Base-by-base conservation (phyloP, 208 protist species). In the Phytomonas sp. region DNA sequence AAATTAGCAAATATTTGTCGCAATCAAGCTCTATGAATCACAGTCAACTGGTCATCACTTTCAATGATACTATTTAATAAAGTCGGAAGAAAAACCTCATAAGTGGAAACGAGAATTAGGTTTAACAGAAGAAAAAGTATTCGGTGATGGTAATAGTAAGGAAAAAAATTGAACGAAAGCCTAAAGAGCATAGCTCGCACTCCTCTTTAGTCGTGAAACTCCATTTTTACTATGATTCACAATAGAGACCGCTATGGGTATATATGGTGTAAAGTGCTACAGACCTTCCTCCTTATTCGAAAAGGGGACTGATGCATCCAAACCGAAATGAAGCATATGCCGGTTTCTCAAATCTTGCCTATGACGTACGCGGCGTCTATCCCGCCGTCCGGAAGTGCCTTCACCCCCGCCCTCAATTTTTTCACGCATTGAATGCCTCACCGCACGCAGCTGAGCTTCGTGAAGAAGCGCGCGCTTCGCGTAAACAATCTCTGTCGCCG, bases 321-420 rank as follows among this genome's bases (percentile, higher is more conserved):
- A 66, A 1, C 90, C 90, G 66, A 85, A 95, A 72, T 93, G 86
- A 6, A 93, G 36, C 63, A 95, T 76, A 67, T 95, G 90, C n/a
- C 75, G 75, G 73, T 95, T 95, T 31, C 83, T 72, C 36, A 94
- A 60, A 19, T 84, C 23, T 36, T 69, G 10, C 33, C n/a, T 26
- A 16, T 30, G 34, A 11, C 34, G 34, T 8, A 37, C 8, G 34
- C 34, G 34, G 34, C 34, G 34, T 8, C 34, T 37, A 37, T 37
- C 33, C 59, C 36, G 23, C 59, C 62, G 31, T 66, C 33, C 56
- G 66, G 31, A 64, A 66, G 42, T 37, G 71, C 65, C 26, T 74
- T 68, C 29, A 71, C 66, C 29, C 75, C 73, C 31, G 64, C 72
- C 49, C 74, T 70, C 74, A 75, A 75, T 4, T 61, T 40, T 26